These are phyloP conservation scores for Globisporangium parvum DNA, from an alignment of 352 stramenopile species.

Conservation along the genomic window DNA sequence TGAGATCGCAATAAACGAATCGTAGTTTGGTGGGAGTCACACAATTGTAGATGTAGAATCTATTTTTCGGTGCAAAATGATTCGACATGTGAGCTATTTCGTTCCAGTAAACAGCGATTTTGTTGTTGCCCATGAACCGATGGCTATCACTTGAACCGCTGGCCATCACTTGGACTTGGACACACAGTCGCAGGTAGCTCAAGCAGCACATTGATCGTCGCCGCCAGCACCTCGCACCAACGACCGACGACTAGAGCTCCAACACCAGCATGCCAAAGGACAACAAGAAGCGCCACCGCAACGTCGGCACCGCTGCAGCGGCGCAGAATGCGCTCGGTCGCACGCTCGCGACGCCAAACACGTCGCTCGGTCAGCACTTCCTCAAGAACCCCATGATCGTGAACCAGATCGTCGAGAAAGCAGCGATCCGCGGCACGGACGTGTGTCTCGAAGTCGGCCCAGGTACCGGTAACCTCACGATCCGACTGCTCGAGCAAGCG, in stretches of 20 bases:
- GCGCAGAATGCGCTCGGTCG: conserved; percentile 78
- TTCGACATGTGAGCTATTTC: not conserved
- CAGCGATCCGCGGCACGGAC: conserved; percentile 93
- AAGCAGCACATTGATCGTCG: not conserved
- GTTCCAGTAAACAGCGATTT: not conserved
- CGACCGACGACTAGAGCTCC: not conserved
- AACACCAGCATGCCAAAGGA: conserved; percentile 78
- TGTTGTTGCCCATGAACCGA: not conserved
- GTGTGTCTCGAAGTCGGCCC: conserved; percentile 96
- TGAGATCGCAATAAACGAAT: not conserved
- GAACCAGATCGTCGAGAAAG: conserved; percentile 95
- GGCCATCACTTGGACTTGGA: not conserved
- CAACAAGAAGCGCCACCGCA: conserved; percentile 85
- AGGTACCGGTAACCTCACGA: conserved; percentile 99
- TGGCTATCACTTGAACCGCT: conserved; percentile 2
- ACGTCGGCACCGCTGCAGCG: conserved; percentile 52
- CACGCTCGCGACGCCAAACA: conserved; percentile 96
- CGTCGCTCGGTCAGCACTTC: conserved; percentile 98
- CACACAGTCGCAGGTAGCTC: not conserved
- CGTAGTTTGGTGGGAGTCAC: not conserved
- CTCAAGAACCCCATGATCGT: conserved; percentile 98
- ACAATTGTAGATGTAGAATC: not conserved
- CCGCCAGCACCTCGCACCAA: not conserved
- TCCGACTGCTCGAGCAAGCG: conserved; percentile 95
- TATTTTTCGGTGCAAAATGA: not conserved